Base-by-base conservation (phyloP, 257 asterid genomes). In the Mentha longifolia region DNA sequence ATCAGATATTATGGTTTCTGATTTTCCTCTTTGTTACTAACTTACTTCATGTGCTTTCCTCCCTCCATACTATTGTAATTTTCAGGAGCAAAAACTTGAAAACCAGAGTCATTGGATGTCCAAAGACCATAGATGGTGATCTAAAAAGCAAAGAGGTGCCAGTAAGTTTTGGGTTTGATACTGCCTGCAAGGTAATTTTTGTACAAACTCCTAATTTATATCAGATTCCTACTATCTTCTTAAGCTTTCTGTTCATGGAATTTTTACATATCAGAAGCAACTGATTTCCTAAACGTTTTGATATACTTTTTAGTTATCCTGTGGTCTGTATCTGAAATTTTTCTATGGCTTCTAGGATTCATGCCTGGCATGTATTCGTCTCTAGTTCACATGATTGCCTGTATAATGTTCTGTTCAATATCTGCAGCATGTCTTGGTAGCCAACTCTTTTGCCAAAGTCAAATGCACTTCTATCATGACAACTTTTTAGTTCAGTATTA, bases 101-200 rank as follows among this genome's bases (percentile, higher is more conserved):
- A 86, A 83, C 98, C 31, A 89, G 82, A 45, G 99, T 95, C 46
- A 86, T 95, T 74, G 99, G 99, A 81, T 95, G 99, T 68, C 99
- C 99, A 5, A 95, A 95, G 85, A 95, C 99, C 75, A 95, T 95
- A 43, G 99, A 95, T 60, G 99, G 98, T 75, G 99, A 95, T 82
- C 88, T 92, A 71, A 95, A 95, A 81, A 82, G 88, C 81, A 90
- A 86, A 77, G 99, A 95, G 84, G 99, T 95, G 60, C 99, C 98
- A 71, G 61, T 81, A 60, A 95, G 99, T 83, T 95, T 95, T 76
- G 99, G 99, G 22, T 95, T 95, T 76, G 99, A 95, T 70, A 95
- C 99, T 31, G 99, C 99, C 63, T 95, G 99, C 98, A 95, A 95
- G 99, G 98, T 95, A 73, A 71, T 72, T 50, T 65, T 12, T 46